Conservation (phyloP, 2,329 filamentous ascomycete genomes). For the Penicillium sp. region DNA sequence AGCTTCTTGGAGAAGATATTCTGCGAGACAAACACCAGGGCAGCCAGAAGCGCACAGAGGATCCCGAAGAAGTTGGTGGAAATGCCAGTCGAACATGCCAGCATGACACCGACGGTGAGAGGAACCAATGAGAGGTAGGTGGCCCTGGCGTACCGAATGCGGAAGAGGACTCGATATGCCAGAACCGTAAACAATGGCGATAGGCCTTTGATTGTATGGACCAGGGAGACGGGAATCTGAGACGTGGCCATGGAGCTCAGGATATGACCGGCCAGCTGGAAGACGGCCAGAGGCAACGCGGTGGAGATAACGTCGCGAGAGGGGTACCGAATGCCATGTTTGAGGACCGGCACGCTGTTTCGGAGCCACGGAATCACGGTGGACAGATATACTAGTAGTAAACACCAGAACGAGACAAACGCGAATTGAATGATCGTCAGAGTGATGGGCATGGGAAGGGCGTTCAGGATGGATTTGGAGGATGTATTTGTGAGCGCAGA, state of each 20-base stretch:
- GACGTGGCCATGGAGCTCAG: conserved; percentile 91
- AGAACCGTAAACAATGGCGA: conserved; percentile 94
- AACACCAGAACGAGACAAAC: conserved; percentile 85
- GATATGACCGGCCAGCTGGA: conserved; percentile 92
- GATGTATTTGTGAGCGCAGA: conserved; percentile 97
- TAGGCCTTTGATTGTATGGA: conserved; percentile 97
- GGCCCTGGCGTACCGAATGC: conserved; percentile 81
- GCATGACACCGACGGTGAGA: conserved; percentile 88
- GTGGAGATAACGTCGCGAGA: conserved; percentile 79
- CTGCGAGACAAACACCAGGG: conserved; percentile 93
- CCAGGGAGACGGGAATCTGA: conserved; percentile 92
- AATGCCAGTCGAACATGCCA: conserved; percentile 92
- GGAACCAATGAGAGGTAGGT: conserved; percentile 92
- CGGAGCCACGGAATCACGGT: conserved; percentile 70
- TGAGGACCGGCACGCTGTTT: conserved; percentile 72
- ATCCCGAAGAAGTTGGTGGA: conserved; percentile 89
- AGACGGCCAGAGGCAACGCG: conserved; percentile 86
- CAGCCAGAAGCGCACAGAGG: conserved; percentile 82
- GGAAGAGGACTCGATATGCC: conserved; percentile 85
- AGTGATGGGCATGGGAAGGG: conserved; percentile 86
- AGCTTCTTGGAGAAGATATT: conserved; percentile 98
- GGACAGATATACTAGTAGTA: conserved; percentile 76
- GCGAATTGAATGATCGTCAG: conserved; percentile 92
- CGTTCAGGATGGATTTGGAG: conserved; percentile 93
- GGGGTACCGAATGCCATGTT: conserved; percentile 79